Percentiles rank a stretch among this genome's conserved stretches.
These are phyloP conservation scores for Lachnum nothofagi DNA, from an alignment of 2,329 filamentous ascomycete species.

Conservation along the genomic window DNA sequence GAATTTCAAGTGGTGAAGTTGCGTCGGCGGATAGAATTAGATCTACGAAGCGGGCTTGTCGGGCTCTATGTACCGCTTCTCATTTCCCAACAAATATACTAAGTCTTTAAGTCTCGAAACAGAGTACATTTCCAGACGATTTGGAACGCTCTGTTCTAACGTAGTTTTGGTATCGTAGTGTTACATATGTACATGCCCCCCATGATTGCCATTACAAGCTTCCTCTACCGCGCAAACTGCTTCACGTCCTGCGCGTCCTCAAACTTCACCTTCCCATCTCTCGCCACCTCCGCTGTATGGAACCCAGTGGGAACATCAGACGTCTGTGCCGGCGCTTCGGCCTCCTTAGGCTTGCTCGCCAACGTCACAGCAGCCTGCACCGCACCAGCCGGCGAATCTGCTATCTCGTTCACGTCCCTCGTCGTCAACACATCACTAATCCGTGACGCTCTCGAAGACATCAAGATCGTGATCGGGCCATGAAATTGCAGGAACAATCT, in stretches of 20 bases:
- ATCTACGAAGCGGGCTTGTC: too few species aligned
- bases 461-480: constrained; percentile 76
- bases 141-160: neutral
- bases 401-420: constrained; percentile 84
- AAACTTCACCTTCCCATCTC: constrained; percentile 63
- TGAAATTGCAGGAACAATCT: constrained; percentile 85
- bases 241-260: constrained; percentile 23
- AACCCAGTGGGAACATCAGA: constrained; percentile 41
- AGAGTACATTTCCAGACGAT: too few species aligned
- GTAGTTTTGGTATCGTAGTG: neutral
- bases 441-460: constrained; percentile 80
- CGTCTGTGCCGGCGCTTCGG: constrained; percentile 27
- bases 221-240: constrained; percentile 15
- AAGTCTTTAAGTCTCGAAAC: too few species aligned
- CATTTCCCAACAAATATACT: too few species aligned
- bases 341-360: constrained; percentile 36
- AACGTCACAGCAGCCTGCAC: constrained; percentile 55
- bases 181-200: constrained; percentile 6
- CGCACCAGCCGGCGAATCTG: constrained; percentile 70
- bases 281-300: constrained; percentile 51
- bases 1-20: too few species aligned
- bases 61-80: too few species aligned
- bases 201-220: neutral
- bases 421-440: constrained; percentile 72
- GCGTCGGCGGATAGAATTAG: too few species aligned